Evolutionary conservation across 371 early-diverging fungal genomes (phyloP), one percentile per base, ranked within the genome.

Genomic region (Coemansia sp.): DNA sequence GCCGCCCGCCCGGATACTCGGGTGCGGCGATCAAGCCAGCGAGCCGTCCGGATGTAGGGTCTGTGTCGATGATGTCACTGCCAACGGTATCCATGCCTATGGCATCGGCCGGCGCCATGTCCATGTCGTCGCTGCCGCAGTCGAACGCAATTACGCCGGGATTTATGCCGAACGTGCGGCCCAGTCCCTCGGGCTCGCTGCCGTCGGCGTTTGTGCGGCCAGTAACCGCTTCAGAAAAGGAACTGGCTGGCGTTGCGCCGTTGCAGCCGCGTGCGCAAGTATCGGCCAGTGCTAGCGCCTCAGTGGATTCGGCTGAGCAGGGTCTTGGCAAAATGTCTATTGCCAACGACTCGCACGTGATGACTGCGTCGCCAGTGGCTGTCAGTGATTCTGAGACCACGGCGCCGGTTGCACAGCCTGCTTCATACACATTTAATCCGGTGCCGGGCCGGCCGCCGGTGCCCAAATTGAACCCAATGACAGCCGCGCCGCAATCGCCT

Each of bases 371-470:
- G 26, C 21, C 56, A 21, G 18, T 45, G 16, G 31, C 57, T 4
- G 50, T n/a, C 51, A 16, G 34, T 45, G 59, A 40, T 29, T 7
- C 40, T 14, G 53, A 24, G 11, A 24, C 26, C n/a, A 10, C 27
- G 11, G 53, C 53, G 5, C 22, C 45, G 22, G 39, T 18, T 39
- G 16, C 53, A 18, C 34, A 48, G 51, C 22, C 27, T 24, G n/a
- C 29, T 18, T 4, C 61, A 31, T 78, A 72, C 52, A 64, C 45
- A 27, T 77, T 77, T 22, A 72, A 77, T 13, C 66, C 72, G 0
- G 78, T 70, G 10, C 48, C 67, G 16, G 78, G 75, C 2, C 59
- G 78, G 8, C 78, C 76, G 5, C 76, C 78, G 4, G 39, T 74
- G n/a, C 78, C 78, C 1, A 29, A 47, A 8, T 37, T 66, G 5